phyloP scores from a whole-genome alignment of 371 early-diverging fungal species.

The Apophysomyces ossiformis region DNA sequence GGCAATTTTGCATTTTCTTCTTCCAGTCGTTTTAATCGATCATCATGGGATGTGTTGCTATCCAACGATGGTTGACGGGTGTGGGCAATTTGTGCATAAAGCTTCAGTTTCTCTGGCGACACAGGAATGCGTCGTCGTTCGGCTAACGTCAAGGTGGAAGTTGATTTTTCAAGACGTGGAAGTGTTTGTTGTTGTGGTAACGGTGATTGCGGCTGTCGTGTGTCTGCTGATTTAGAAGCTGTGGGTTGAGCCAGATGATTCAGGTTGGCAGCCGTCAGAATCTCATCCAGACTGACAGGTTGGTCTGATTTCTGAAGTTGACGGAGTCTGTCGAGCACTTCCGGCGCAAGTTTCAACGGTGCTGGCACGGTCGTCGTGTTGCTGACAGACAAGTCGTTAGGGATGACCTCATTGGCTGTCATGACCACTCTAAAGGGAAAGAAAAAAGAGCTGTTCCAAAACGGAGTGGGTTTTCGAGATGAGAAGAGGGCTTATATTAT shows the following conservation, averaged over 20 bases:
- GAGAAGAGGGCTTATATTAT: constrained; percentile 13
- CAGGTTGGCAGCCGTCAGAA: constrained; percentile 36
- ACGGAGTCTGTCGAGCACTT: constrained; percentile 31
- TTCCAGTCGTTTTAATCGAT: constrained; percentile 35
- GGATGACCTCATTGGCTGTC: constrained; percentile 55
- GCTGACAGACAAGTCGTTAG: constrained; percentile 52
- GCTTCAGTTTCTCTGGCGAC: constrained; percentile 30
- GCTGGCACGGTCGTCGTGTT: constrained; percentile 14
- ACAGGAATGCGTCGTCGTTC: constrained; percentile 25
- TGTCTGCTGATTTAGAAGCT: constrained; percentile 25
- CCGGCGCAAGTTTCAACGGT: constrained; percentile 32
- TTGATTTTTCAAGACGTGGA: constrained; percentile 23
- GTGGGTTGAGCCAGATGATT: constrained; percentile 28
- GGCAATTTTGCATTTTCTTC: constrained; percentile 51
- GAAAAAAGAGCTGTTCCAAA: background rate
- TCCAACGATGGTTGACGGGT: background rate
- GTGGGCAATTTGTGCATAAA: constrained; percentile 23
- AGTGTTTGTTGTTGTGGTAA: constrained; percentile 12
- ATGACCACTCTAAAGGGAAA: constrained; percentile 1
- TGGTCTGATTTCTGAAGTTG: constrained; percentile 33
- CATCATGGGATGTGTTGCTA: constrained; percentile 21
- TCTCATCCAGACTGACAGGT: constrained; percentile 39
- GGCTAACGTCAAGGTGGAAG: constrained; percentile 25
- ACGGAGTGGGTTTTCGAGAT: background rate
- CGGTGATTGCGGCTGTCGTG: constrained; percentile 7